Base-by-base conservation (phyloP, 2,329 filamentous ascomycete genomes). In the Teratosphaeria viscida region DNA sequence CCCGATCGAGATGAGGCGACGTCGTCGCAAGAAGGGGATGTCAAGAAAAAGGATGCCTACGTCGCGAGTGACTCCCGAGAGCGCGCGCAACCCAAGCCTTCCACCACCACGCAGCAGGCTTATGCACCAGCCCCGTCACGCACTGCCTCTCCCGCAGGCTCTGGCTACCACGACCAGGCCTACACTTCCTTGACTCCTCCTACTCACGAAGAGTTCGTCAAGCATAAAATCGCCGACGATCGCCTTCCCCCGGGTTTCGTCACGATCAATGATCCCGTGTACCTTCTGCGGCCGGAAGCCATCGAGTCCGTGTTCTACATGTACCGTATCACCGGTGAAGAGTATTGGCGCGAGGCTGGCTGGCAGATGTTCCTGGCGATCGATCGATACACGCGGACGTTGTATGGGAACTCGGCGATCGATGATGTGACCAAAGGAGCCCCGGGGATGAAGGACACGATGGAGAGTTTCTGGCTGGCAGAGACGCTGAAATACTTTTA, bases 401-500 rank as follows among this genome's bases (percentile, higher is more conserved):
- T 83, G 12, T 80, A 81, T 55, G 90, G 85, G 8, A 85, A 90
- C 74, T 86, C 84, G 11, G 89, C 88, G 43, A 83, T 94, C 58
- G 74, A 79, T 55, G 83, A 89, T 68, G 86, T 92, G 1, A 80
- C 73, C 1, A 71, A 78, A 19, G 65, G 66, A 0, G 52, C 67
- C 7, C 73, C 79, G 0, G 67, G 67, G 10, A 75, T 79, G 58
- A 71, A 73, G 47, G 83, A 91, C 71, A 78, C 79, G 65, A 92
- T 92, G 88, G 88, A 95, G 76, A 92, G 88, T 69, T 95, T 95
- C 74, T 96, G 91, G 61, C 10, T 60, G 23, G 62, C 59, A 3
- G 91, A 96, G 79, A 96, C 90, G 49, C 77, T 96, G 66, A 96
- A 95, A 78, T 95, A 95, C 71, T 95, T 94, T 65, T 96, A 90